Conservation (phyloP, 179 eudicot genomes). For the Spergularia azorica region DNA sequence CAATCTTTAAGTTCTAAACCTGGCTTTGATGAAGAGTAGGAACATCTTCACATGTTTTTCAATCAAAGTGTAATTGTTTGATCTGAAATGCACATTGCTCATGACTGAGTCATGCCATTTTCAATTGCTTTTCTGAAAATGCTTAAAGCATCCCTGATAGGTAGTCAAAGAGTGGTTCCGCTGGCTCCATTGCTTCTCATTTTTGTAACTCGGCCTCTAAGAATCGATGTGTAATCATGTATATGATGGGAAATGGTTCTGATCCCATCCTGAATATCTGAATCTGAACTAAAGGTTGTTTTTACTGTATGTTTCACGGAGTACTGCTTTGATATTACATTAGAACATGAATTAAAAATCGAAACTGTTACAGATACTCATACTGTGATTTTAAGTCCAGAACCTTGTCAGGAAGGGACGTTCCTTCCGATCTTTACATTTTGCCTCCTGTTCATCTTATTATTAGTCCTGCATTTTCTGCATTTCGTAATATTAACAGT, state of each 20-base stretch:
- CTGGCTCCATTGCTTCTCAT: neutral
- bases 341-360: no score
- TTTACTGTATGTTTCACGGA: neutral
- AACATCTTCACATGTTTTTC: slow-evolving; percentile 9
- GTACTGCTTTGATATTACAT: no score
- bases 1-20: slow-evolving; percentile 50
- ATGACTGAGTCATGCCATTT: neutral
- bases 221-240: neutral
- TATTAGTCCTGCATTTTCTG: neutral
- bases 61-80: slow-evolving; percentile 23
- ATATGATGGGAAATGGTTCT: neutral
- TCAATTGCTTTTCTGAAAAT: neutral
- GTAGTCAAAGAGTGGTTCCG: neutral
- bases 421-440: neutral
- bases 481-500: neutral
- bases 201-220: neutral
- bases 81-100: slow-evolving; percentile 20
- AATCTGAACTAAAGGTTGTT: slow-evolving; percentile 2
- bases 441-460: neutral
- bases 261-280: neutral
- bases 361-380: neutral
- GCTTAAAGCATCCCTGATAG: neutral
- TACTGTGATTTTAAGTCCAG: neutral
- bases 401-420: no score
- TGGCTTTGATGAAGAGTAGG: slow-evolving; percentile 42